Percentiles rank a stretch among this genome's conserved stretches.
Evolutionary conservation across 2,329 filamentous ascomycete species (phyloP).

Genomic region (Tothia fuscella): DNA sequence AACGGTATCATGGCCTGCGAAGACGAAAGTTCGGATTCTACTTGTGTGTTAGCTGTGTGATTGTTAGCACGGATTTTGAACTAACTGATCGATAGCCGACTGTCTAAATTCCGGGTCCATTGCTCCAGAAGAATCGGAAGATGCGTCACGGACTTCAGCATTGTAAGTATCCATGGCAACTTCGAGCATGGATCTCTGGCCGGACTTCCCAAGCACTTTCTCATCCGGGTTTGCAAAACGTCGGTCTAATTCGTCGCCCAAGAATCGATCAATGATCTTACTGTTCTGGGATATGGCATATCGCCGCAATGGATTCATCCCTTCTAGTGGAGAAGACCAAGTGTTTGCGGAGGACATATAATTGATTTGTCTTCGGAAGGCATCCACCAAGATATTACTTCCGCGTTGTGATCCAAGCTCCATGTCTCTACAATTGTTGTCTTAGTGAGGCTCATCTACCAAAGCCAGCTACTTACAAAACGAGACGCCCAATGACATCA

Average conservation of each 20-base stretch:
- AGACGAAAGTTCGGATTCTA: slow-evolving; percentile 28
- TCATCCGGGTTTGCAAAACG: not conserved
- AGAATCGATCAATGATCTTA: slow-evolving; percentile 5
- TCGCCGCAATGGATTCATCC: slow-evolving; percentile 5
- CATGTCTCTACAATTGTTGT: not conserved
- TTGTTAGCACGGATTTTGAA: slow-evolving; percentile 13
- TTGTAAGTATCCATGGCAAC: slow-evolving; percentile 9
- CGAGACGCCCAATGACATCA: slow-evolving; percentile 9
- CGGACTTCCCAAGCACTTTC: not conserved
- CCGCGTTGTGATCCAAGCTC: slow-evolving; percentile 2
- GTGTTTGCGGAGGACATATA: slow-evolving; percentile 7
- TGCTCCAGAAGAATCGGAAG: not conserved
- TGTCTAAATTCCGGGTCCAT: slow-evolving; percentile 9
- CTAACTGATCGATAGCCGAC: slow-evolving; percentile 9
- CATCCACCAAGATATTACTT: slow-evolving; percentile 7
- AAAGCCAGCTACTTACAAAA: slow-evolving; percentile 1
- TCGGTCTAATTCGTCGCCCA: slow-evolving; percentile 4
- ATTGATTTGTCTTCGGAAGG: slow-evolving; percentile 5
- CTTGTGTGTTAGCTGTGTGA: not conserved
- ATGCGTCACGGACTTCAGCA: not conserved
- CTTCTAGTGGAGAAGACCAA: slow-evolving; percentile 4
- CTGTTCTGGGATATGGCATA: slow-evolving; percentile 5
- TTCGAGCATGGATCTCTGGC: slow-evolving; percentile 6
- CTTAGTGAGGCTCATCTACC: not conserved
- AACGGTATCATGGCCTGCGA: slow-evolving; percentile 33